These are phyloP conservation scores for Alopecurus myosuroides DNA, from an alignment of 176 grass and related monocot genomes.

Conservation along the genomic window DNA sequence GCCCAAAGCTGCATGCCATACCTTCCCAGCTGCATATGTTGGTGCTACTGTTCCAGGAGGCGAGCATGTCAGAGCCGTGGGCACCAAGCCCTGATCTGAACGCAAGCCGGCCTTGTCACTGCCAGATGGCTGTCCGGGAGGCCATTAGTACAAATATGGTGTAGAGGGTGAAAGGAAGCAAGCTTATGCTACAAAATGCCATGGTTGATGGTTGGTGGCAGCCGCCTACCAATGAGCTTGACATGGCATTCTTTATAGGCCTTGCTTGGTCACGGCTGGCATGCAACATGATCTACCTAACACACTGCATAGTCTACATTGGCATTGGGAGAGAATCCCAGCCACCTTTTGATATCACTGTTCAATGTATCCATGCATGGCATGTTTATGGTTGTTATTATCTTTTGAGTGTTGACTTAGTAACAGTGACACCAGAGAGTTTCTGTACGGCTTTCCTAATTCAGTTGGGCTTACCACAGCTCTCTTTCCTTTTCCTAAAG, in stretches of 20 bases:
- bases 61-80: background rate
- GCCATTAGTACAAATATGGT: background rate
- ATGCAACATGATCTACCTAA: background rate
- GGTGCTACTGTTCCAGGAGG: background rate
- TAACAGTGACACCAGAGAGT: background rate
- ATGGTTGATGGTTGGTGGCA: background rate
- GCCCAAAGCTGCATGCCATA: background rate
- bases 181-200: background rate
- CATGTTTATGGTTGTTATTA: background rate
- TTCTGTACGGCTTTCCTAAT: background rate
- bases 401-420: background rate
- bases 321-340: background rate
- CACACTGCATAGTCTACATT: background rate
- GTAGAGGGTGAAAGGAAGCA: background rate
- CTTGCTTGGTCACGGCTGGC: background rate
- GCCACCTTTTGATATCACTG: background rate
- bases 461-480: background rate
- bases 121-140: background rate
- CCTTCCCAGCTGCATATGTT: conserved; percentile 21
- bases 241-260: background rate
- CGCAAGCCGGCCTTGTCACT: background rate
- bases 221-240: background rate
- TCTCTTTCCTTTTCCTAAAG: background rate
- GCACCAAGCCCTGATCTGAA: background rate
- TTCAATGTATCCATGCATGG: background rate